A percentile compares a stretch with the other conserved stretches of the same genome.
phyloP scores from a whole-genome alignment of 208 protist genomes.

The Leishmania guyanensis region DNA sequence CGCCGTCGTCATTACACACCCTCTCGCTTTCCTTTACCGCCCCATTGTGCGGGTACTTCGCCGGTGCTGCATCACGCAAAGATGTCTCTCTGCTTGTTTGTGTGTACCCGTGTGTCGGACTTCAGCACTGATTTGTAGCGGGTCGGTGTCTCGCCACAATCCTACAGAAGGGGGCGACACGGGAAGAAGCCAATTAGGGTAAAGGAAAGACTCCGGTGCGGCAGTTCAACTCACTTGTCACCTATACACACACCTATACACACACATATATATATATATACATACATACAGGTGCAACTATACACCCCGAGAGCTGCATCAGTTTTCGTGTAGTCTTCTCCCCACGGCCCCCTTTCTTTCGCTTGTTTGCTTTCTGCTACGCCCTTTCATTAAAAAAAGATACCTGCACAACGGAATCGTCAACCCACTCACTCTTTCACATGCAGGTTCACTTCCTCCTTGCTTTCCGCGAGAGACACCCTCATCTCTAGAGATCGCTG shows the following conservation, averaged over 20 bases:
- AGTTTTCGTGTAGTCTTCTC: slow-evolving; percentile 13
- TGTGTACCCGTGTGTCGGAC: neutral
- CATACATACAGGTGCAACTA: neutral
- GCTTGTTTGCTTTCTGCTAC: neutral
- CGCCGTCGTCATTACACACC: neutral
- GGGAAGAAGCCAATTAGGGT: neutral
- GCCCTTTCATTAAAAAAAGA: neutral
- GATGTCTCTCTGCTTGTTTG: neutral
- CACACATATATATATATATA: neutral
- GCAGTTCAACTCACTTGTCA: neutral
- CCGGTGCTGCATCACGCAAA: neutral
- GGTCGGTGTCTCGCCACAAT: neutral
- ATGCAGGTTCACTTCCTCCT: slow-evolving; percentile 8
- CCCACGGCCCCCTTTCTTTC: neutral
- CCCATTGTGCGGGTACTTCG: neutral
- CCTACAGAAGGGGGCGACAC: neutral
- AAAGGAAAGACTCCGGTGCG: neutral
- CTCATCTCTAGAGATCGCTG: neutral
- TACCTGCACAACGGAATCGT: neutral
- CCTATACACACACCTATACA: neutral
- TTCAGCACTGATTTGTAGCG: neutral
- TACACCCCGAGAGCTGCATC: neutral
- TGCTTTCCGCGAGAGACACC: neutral
- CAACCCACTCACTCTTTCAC: neutral
- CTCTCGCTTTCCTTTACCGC: neutral